These are phyloP conservation scores for Colletotrichum endophyticum DNA, from an alignment of 2,329 filamentous ascomycete genomes.

Conservation along the genomic window DNA sequence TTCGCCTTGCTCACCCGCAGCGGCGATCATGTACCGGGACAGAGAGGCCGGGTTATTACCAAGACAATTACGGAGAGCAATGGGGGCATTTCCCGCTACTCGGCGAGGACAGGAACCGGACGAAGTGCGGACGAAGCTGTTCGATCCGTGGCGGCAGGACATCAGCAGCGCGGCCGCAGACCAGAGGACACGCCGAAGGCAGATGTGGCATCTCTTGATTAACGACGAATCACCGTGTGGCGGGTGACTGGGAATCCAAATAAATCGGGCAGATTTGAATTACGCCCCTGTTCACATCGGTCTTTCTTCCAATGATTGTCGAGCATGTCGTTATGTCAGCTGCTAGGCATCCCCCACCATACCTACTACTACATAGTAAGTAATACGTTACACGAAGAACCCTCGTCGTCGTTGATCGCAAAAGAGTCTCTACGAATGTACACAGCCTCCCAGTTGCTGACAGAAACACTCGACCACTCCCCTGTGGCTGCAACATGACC, in stretches of 20 bases:
- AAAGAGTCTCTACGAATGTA: not conserved
- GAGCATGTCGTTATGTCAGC: not conserved
- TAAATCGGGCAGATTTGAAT: not conserved
- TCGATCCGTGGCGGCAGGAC: not conserved
- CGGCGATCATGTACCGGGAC: not conserved
- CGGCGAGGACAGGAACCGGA: not conserved
- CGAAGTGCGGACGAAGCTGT: not conserved
- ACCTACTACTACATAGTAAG: not conserved
- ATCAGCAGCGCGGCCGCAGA: not conserved
- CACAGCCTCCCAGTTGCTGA: slow-evolving; percentile 15
- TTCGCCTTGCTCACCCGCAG: slow-evolving; percentile 8
- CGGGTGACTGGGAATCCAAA: not conserved
- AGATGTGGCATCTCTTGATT: not conserved
- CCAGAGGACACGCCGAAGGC: not conserved
- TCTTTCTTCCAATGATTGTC: not conserved
- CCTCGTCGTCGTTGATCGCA: not conserved
- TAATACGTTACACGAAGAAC: not conserved
- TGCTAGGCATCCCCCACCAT: not conserved
- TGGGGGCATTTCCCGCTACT: not conserved
- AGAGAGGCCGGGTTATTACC: not conserved
- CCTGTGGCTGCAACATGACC: slow-evolving; percentile 2
- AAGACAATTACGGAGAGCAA: not conserved
- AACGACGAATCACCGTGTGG: not conserved
- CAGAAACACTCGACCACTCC: not conserved
- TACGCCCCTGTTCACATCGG: not conserved